Percentiles rank a stretch among this genome's conserved stretches.
These are phyloP conservation scores for Myriosclerotinia duriaeana DNA, from an alignment of 2,329 filamentous ascomycete genomes.

Conservation along the genomic window DNA sequence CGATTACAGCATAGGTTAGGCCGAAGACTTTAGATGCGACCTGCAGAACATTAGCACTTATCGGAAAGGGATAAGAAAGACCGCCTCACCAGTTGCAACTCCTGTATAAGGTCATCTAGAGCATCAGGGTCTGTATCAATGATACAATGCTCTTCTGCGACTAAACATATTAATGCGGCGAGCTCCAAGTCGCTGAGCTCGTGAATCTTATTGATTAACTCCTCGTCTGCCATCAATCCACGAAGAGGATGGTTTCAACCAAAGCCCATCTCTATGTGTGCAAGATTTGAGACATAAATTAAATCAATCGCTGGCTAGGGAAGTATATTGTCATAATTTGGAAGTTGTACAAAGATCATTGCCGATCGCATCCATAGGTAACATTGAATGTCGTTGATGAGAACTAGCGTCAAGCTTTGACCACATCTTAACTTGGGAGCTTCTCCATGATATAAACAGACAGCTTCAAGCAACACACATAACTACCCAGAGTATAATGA, in stretches of 20 bases:
- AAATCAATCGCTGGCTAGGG: neutral
- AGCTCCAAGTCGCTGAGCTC: constrained; percentile 84
- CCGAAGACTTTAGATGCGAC: constrained; percentile 70
- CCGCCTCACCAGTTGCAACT: constrained; percentile 64
- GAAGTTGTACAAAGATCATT: constrained; percentile 22
- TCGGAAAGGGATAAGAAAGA: neutral
- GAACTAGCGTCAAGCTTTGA: constrained; percentile 36
- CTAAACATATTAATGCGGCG: constrained; percentile 76
- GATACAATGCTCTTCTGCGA: constrained; percentile 83
- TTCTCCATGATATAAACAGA: constrained; percentile 11
- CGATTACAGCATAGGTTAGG: constrained; percentile 66
- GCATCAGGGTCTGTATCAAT: constrained; percentile 67
- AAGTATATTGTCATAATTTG: neutral
- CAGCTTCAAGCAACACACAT: constrained; percentile 21
- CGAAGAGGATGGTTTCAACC: constrained; percentile 12
- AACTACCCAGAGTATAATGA: constrained; percentile 14
- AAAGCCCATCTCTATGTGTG: constrained; percentile 21
- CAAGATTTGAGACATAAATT: neutral
- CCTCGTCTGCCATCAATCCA: constrained; percentile 58
- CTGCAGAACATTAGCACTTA: constrained; percentile 43
- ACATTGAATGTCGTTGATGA: constrained; percentile 20
- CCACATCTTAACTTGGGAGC: constrained; percentile 34
- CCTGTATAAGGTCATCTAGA: constrained; percentile 68
- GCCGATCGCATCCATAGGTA: constrained; percentile 18
- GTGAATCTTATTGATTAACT: constrained; percentile 68